These are phyloP conservation scores for Colletotrichum sp. DNA, from an alignment of 2,329 filamentous ascomycete species.

Conservation along the genomic window DNA sequence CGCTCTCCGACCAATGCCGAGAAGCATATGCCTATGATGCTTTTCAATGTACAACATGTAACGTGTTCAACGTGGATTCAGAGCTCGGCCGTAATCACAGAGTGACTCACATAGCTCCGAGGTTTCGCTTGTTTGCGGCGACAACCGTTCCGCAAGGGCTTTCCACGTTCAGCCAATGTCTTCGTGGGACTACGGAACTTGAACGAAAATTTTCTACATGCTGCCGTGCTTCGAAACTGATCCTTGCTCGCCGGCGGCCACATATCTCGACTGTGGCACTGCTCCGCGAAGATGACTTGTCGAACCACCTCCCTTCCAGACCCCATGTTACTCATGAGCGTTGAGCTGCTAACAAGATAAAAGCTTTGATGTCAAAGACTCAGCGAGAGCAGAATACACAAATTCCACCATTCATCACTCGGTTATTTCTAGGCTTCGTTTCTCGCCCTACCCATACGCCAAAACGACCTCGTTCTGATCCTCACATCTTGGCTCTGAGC, in stretches of 20 bases:
- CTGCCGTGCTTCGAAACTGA: neutral
- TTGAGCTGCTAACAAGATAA: neutral
- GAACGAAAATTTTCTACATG: neutral
- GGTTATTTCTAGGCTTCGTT: neutral
- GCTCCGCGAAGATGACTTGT: neutral
- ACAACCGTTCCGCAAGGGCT: neutral
- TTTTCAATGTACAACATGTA: neutral
- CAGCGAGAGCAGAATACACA: neutral
- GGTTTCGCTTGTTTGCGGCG: neutral
- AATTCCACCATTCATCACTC: neutral
- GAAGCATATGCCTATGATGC: neutral
- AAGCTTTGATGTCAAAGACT: neutral
- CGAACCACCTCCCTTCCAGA: no score
- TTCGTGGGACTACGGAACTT: accelerated
- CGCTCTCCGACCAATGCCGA: neutral
- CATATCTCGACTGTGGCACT: accelerated
- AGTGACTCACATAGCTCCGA: neutral
- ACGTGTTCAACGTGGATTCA: neutral
- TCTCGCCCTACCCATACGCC: accelerated
- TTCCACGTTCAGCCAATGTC: neutral
- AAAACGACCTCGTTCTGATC: neutral
- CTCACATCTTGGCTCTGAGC: neutral
- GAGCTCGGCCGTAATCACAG: neutral
- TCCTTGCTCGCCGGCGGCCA: neutral
- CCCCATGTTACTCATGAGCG: no score